Percentiles rank a stretch among this genome's conserved stretches.
Conservation (phyloP, 228 moss, liverwort and hornwort species). For the Sphagnum fallax region DNA sequence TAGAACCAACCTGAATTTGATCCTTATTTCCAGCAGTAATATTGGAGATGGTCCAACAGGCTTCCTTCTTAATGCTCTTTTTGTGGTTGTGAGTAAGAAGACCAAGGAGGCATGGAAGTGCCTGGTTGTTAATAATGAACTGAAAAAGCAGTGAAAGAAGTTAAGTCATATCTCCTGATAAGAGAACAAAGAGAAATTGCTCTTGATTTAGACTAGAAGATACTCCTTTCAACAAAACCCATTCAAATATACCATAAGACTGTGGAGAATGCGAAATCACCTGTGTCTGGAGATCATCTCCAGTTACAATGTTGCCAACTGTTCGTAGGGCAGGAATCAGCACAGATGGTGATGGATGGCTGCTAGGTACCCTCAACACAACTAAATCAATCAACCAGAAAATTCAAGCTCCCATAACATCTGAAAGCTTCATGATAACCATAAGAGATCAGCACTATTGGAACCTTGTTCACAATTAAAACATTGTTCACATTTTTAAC, state of each 20-base stretch:
- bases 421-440: too few species aligned
- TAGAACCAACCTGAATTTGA: conserved; percentile 63
- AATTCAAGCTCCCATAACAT: too few species aligned
- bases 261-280: conserved; percentile 10
- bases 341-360: conserved; percentile 93
- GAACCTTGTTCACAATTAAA: too few species aligned
- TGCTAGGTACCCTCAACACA: conserved; percentile 39
- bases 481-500: too few species aligned
- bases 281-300: conserved; percentile 95
- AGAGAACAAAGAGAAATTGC: too few species aligned
- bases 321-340: conserved; percentile 93
- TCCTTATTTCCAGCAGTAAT: conserved; percentile 97
- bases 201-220: too few species aligned
- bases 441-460: too few species aligned
- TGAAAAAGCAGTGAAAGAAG: conserved; percentile 5
- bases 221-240: too few species aligned
- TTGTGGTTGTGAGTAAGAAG: conserved; percentile 83
- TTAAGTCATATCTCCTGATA: too few species aligned
- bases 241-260: too few species aligned
- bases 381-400: conserved; percentile 2
- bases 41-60: conserved; percentile 96
- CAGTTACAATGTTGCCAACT: conserved; percentile 92
- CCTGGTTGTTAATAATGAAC: conserved; percentile 97
- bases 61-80: conserved; percentile 97
- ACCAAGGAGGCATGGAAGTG: conserved; percentile 74